Percentiles rank a stretch among this genome's conserved stretches.
Conservation (phyloP, 495 filamentous ascomycete genomes). For the Saxispiralis lemnorum region DNA sequence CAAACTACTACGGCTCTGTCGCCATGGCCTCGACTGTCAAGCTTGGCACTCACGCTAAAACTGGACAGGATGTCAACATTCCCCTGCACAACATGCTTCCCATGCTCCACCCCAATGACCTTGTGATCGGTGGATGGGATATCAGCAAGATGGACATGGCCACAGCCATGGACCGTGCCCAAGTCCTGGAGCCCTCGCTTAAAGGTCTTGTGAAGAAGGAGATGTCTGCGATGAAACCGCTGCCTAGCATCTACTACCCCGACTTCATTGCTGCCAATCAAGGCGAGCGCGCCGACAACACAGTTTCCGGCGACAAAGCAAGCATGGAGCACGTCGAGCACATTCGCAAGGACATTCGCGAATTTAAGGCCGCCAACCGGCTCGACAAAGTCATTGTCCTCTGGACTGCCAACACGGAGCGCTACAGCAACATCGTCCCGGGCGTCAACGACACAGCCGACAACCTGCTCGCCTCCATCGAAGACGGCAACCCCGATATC, state of each 20-base stretch:
- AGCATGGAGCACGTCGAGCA: slow-evolving; percentile 75
- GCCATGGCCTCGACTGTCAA: slow-evolving; percentile 95
- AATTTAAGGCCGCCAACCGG: slow-evolving; percentile 73
- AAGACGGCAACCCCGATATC: slow-evolving; percentile 70
- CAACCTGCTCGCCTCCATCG: slow-evolving; percentile 75
- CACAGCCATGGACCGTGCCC: slow-evolving; percentile 85
- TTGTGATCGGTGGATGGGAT: slow-evolving; percentile 93
- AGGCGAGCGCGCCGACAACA: slow-evolving; percentile 87
- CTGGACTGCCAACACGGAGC: slow-evolving; percentile 99
- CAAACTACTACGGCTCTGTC: slow-evolving; percentile 97
- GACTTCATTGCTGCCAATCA: slow-evolving; percentile 99
- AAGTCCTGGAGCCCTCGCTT: slow-evolving; percentile 80
- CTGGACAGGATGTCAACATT: slow-evolving; percentile 82
- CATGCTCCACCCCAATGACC: slow-evolving; percentile 91
- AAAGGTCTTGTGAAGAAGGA: slow-evolving; percentile 82
- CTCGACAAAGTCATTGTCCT: slow-evolving; percentile 94
- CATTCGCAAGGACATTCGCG: slow-evolving; percentile 83
- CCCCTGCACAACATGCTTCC: slow-evolving; percentile 87
- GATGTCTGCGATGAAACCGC: slow-evolving; percentile 73
- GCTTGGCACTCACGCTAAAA: slow-evolving; percentile 72
- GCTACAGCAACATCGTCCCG: slow-evolving; percentile 69
- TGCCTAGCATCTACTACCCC: slow-evolving; percentile 94
- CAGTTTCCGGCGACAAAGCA: slow-evolving; percentile 69
- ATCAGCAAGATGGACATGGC: slow-evolving; percentile 81
- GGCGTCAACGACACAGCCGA: slow-evolving; percentile 95